Base-by-base conservation (phyloP, 202 grass and related monocot genomes). In the Hordeum pubiflorum region DNA sequence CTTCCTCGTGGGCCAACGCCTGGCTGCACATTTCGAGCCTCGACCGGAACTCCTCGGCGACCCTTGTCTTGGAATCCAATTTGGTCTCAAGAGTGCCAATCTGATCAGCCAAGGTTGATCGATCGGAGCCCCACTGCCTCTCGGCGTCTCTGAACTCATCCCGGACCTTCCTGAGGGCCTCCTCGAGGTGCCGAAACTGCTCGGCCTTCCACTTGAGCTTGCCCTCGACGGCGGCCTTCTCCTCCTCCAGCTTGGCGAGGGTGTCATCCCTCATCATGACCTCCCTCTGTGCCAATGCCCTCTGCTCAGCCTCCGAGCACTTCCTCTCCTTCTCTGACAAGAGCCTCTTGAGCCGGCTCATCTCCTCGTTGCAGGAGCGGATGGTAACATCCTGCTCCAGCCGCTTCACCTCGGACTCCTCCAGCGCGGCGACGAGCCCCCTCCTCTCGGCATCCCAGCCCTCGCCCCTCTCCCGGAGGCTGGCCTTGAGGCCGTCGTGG, bases 131-230 rank as follows among this genome's bases (percentile, higher is more conserved):
- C 88, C 89, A 94, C 34, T 93, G 86, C 81, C 9, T 87, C 56
- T 89, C 86, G 2, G 89, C 61, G 0, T 57, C 83, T 44, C 40
- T 77, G 58, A 93, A 93, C 3, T 95, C 90, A 56, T 90, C 81
- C 9, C 85, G 87, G 39, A 85, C 82, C 78, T 90, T 99, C 50
- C 56, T 82, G 56, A 95, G 77, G 0, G 96, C 92, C 4, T 95
- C 90, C 88, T 99, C 89, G 0, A 99, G 93, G 75, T 99, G 92
- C n/a, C 69, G 67, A 46, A 99, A 99, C 78, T 99, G 96, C 75
- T 99, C 96, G 0, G 40, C 38, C 84, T 99, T 95, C 96, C 96
- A 99, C 72, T 99, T 99, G 17, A 95, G 77, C 33, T 90, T 84
- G 6, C 87, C 62, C 63, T 90, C 38, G 1, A 91, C 32, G 9